These are phyloP conservation scores for Limnanthes douglasii DNA, from an alignment of 345 rosid genomes.

Conservation along the genomic window DNA sequence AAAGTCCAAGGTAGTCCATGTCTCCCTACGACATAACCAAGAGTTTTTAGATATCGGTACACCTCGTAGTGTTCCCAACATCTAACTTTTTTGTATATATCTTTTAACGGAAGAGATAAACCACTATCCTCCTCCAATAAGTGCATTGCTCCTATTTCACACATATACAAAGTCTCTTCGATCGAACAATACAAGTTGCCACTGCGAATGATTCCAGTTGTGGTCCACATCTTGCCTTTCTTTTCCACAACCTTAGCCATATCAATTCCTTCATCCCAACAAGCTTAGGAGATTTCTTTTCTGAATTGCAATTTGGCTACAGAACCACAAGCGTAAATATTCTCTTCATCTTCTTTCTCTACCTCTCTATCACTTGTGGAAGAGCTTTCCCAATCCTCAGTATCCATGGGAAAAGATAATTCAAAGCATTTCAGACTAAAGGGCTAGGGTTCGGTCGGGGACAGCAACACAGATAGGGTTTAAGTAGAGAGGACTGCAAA, in stretches of 20 bases:
- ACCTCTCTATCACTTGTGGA: no score
- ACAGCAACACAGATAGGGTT: no score
- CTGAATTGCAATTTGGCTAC: no score
- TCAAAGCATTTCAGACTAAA: no score
- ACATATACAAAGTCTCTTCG: slow-evolving; percentile 57
- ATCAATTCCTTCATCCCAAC: no score
- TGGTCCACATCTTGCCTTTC: slow-evolving; percentile 55
- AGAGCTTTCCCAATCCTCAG: no score
- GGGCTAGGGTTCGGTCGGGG: no score
- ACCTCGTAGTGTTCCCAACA: slow-evolving; percentile 62
- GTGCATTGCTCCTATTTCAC: slow-evolving; percentile 66
- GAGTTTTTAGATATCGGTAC: slow-evolving; percentile 53
- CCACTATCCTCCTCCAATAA: slow-evolving; percentile 21
- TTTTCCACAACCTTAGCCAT: slow-evolving; percentile 45
- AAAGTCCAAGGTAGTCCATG: slow-evolving; percentile 57
- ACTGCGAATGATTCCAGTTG: slow-evolving; percentile 31
- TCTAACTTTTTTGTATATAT: slow-evolving; percentile 41
- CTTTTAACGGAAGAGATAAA: slow-evolving; percentile 29
- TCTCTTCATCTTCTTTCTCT: no score
- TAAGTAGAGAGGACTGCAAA: no score
- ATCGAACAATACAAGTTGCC: slow-evolving; percentile 35
- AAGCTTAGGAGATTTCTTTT: no score
- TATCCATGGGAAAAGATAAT: no score
- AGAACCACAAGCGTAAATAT: no score
- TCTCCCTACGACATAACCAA: slow-evolving; percentile 60